phyloP scores from a whole-genome alignment of 192 early-diverging fungal species.

The Allomyces javanicus region DNA sequence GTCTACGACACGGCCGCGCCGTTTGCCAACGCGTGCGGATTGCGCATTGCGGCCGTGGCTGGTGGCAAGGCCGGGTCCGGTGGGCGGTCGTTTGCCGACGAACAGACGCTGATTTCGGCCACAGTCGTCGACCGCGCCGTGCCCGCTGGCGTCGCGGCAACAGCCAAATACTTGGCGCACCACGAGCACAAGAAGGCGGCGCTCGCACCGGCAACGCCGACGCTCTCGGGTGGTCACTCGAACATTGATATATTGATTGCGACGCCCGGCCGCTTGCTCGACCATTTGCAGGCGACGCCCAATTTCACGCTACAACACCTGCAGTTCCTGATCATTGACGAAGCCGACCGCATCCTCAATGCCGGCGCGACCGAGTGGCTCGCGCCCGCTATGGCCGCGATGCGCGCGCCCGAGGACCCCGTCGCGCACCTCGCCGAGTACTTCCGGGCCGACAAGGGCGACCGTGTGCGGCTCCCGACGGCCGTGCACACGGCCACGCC shows the following conservation, averaged over 20 bases:
- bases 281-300: conserved; percentile 65
- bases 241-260: conserved; percentile 76
- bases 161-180: neutral
- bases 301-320: conserved; percentile 83
- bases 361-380: conserved; percentile 91
- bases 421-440: neutral
- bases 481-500: neutral
- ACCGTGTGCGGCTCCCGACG: neutral
- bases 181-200: neutral
- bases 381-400: conserved; percentile 41
- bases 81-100: conserved; percentile 46
- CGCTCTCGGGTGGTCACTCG: conserved; percentile 32
- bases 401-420: conserved; percentile 11
- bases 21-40: conserved; percentile 51
- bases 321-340: conserved; percentile 80
- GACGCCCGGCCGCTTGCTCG: conserved; percentile 86
- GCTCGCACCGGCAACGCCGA: conserved; percentile 1
- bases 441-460: neutral
- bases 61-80: neutral
- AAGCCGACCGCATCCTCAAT: conserved; percentile 83
- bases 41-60: conserved; percentile 35
- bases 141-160: neutral
- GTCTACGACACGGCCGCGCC: conserved; percentile 69
- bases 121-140: neutral
- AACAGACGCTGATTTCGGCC: conserved; percentile 20